Evolutionary conservation across 768 basidiomycete genomes (phyloP), one percentile per base, ranked within the genome.

Genomic region (Phanerochaete sordida): DNA sequence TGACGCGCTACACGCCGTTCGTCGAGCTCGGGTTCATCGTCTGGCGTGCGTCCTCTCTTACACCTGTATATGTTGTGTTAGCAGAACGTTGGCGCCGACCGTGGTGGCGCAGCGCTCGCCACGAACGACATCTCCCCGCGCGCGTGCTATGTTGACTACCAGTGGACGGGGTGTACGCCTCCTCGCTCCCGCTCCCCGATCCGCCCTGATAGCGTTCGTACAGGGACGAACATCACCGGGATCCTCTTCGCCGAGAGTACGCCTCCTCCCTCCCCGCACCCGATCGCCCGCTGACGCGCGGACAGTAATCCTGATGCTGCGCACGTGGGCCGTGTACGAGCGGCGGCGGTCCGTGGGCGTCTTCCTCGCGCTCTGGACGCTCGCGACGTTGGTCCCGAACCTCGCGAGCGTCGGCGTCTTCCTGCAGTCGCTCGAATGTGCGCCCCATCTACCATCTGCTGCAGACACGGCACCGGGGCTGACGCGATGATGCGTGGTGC

Each of bases 1-100:
- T 37, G 12, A 59, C 49, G 15, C 21, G 58, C n/a, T 59, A 59
- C 39, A 21, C 35, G n/a, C 37, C 58, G 15, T 54, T 59, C 23
- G 12, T 59, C 43, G 50, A 59, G 21, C 24, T 59, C 8, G 26
- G 28, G 3, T 9, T 54, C 19, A 50, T 53, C 5, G 21, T 53
- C 16, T 53, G 37, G 16, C 39, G 58, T 59, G 30, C 6, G 58
- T 58, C 9, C 33, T 35, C 6, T 13, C 7, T 35, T 23, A 8
- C 6, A 31, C n/a, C 6, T 28, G 8, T 39, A 30, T 28, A 19
- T 7, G 5, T 30, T 26, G 16, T 21, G 16, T 24, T 44, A 49
- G 26, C 6, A 45, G 6, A 45, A 9, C 19, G 19, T 9, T 19
- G 37, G 11, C 37, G 11, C 37, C 19, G 16, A 15, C 27, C 24